Base-by-base conservation (phyloP, 2,329 filamentous ascomycete genomes). In the Ophiostoma himal-ulmi region DNA sequence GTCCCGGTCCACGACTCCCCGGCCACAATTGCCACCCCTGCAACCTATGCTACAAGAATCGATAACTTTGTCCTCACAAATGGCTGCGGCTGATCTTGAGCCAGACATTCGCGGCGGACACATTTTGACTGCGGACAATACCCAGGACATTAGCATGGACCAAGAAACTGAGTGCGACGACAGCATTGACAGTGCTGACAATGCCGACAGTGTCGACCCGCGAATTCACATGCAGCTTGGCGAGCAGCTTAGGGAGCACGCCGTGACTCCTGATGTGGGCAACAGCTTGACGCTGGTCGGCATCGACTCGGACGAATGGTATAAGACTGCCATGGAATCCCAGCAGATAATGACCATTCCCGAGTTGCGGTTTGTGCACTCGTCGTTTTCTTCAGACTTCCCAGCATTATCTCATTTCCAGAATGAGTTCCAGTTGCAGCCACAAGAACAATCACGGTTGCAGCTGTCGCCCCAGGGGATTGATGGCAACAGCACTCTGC, bases 251-350 rank as follows among this genome's bases (percentile, higher is more conserved):
- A 83, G 87, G 68, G 86, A 87, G 72, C 86, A 87, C 67, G 88
- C 87, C 8, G 88, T 88, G 20, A 83, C 86, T 66, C 85, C 87
- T 70, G 86, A 89, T 73, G 85, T 86, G 4, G 88, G 88, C 62
- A 85, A 88, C 73, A 79, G 79, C 39, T 83, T 84, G 20, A 83
- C 85, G 66, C 83, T 86, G 36, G 83, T 91, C 74, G 89, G 91
- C 76, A 88, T 90, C 73, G 88, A 89, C 75, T 91, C 88, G 88
- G 89, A 92, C 78, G 88, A 90, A 77, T 92, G 89, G 86, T 81
- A 91, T 72, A 91, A 91, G 78, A 88, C 89, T 75, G 88, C 86
- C 62, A 85, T 89, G 67, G 89, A 91, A 75, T 83, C 85, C 10
- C 36, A 7, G 4, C 36, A n/a, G 37, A 26, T 44, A 11, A 81